A percentile compares a stretch with the other conserved stretches of the same genome.
Conservation (phyloP, 306 rosid species). For the Ceratonia siliqua region DNA sequence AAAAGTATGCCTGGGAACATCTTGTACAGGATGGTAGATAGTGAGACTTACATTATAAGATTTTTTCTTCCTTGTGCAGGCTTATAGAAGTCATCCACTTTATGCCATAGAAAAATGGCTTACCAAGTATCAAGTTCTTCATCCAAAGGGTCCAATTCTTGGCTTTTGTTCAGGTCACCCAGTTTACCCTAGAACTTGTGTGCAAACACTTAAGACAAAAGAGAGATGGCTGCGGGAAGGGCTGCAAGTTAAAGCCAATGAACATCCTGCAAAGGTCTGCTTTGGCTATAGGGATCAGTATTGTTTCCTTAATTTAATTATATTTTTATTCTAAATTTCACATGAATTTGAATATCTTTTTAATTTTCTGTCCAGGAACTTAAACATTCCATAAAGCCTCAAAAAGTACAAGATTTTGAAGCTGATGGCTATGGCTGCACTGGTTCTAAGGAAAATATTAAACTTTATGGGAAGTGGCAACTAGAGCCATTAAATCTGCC, state of each 20-base stretch:
- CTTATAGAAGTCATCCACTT: conserved; percentile 80
- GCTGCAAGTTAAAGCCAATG: conserved; percentile 79
- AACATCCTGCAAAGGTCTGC: conserved; percentile 75
- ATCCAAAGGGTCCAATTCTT: conserved; percentile 86
- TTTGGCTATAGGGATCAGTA: conserved; percentile 28
- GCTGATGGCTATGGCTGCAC: conserved; percentile 53
- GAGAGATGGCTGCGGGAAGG: conserved; percentile 92
- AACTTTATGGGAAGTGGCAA: conserved; percentile 93
- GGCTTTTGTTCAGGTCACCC: conserved; percentile 88
- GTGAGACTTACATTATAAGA: conserved; percentile 10
- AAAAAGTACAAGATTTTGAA: conserved; percentile 57
- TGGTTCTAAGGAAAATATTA: conserved; percentile 52
- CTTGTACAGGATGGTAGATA: conserved; percentile 12
- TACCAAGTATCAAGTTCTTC: conserved; percentile 78
- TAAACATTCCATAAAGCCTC: conserved; percentile 55
- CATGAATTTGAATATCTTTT: conserved; percentile 14
- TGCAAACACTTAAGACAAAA: conserved; percentile 77
- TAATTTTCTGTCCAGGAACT: conserved; percentile 52
- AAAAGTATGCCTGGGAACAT: conserved; percentile 30
- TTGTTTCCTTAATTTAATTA: conserved; percentile 21
- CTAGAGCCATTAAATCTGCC: conserved; percentile 80
- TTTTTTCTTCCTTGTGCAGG: conserved; percentile 54
- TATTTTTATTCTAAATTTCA: conserved; percentile 9
- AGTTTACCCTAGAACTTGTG: conserved; percentile 87
- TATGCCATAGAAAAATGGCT: conserved; percentile 93